Base-by-base conservation (phyloP, 345 rosid genomes). In the Eucalyptus regnans region DNA sequence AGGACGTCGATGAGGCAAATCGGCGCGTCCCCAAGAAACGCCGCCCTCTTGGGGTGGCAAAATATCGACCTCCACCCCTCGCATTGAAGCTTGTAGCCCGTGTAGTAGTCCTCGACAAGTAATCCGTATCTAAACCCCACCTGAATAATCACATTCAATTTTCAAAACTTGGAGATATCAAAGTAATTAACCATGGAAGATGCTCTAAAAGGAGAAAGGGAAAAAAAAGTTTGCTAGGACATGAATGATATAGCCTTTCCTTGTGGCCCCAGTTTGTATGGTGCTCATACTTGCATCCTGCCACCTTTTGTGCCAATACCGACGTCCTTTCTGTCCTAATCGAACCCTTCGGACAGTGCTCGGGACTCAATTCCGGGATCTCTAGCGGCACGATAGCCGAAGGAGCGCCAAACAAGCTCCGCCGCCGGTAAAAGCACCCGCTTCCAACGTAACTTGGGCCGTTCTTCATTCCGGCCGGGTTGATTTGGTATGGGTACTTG, bases 111-210 rank as follows among this genome's bases (percentile, higher is more conserved):
- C 90, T 97, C 99, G 22, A 94, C 96, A 76, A 97, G 81, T 3
- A 98, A 94, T 3, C 98, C 98, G 87, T 96, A 97, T 76, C 94
- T 90, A 27, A 92, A 92, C 1, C 99, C 99, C 50, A 90, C 91
- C 97, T 96, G 92, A 88, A 89, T 37, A 20, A 37, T 76, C 83
- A 37, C 48, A 41, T 37, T 23, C 83, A 20, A 37, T 37, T 76
- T 20, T 41, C 46, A 41, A 56, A 54, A 25, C 52, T 68, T 44
- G 43, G n/a, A 66, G 41, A 66, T 66, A 33, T 16, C 3, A 16
- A 31, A 68, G 43, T 68, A 31, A 68, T 31, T 31, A 31, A 68
- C 23, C 12, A 33, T 11, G 23, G 18, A 66, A 68, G 80, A 68
- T 31, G 43, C 43, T 33, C 41, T 22, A 56, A 22, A 56, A 22